Evolutionary conservation across 805 yeast genomes (phyloP), one percentile per base, ranked within the genome.

Genomic region (Ogataea corticis): DNA sequence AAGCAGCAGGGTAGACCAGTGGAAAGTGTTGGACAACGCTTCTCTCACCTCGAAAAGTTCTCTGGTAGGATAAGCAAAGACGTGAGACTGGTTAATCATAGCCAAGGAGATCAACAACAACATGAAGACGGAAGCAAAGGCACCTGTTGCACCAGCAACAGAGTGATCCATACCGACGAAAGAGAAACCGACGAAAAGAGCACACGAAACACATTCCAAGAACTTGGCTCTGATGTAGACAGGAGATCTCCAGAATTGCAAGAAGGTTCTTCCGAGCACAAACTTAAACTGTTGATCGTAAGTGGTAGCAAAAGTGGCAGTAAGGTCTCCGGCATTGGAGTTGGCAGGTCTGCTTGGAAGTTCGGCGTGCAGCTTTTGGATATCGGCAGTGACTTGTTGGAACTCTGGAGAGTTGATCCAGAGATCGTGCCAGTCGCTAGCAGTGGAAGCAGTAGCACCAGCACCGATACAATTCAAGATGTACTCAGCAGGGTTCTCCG

Each of bases 391-490:
- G 45, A 65, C 61, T 12, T 49, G 49, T 2, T 46, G 52, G 54
- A 54, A 68, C 50, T 72, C 72, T 3, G 55, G 51, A 6, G 69
- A 61, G 19, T 65, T 66, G 14, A 56, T 60, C 94, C 94, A 85
- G 10, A 80, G 69, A 9, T 81, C 80, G 62, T 74, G 71, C 82
- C 86, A 85, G 63, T 85, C 85, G 46, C 73, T 74, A 35, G 63
- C 59, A 31, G 78, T 77, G 44, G 71, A 64, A 10, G 89, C 85
- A 43, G 88, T 83, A 7, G 91, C 89, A 63, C 89, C 91, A 30
- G 91, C 91, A 54, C 92, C 92, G 62, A 85, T 83, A 57, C 82
- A 81, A 50, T 82, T 80, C 57, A 84, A 69, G 65, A 83, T 82
- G 69, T 83, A 84, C 65, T 83, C 90, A 41, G 89, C 90, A 41